Evolutionary conservation across 805 yeast genomes (phyloP).

Genomic region (Zygoascus ofunaensis): DNA sequence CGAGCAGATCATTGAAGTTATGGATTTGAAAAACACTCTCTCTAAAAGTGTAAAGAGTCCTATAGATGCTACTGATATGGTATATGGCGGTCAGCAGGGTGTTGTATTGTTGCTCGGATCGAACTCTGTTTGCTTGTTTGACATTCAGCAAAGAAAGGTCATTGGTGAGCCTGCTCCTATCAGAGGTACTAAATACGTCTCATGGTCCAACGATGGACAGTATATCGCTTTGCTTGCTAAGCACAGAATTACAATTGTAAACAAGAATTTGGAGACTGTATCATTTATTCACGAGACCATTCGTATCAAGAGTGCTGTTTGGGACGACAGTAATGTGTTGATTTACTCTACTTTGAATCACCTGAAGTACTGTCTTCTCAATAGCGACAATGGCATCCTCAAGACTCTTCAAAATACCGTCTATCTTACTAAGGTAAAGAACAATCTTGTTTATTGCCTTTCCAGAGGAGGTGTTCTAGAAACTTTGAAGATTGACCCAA

Average conservation of each 20-base stretch:
- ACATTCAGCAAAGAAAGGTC: conserved; percentile 84
- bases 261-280: conserved; percentile 63
- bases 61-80: conserved; percentile 55
- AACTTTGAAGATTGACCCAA: conserved; percentile 75
- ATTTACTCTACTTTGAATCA: conserved; percentile 92
- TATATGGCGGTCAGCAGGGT: conserved; percentile 66
- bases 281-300: conserved; percentile 93
- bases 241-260: conserved; percentile 85
- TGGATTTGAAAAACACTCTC: conserved; percentile 69
- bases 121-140: conserved; percentile 68
- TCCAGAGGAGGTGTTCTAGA: conserved; percentile 81
- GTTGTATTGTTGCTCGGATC: conserved; percentile 65
- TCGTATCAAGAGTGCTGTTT: conserved; percentile 90
- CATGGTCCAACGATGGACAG: conserved; percentile 84
- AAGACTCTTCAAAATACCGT: conserved; percentile 84
- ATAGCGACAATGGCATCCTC: conserved; percentile 92
- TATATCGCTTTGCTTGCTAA: conserved; percentile 81
- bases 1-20: conserved; percentile 62
- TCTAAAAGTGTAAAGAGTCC: conserved; percentile 66
- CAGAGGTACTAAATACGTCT: conserved; percentile 74
- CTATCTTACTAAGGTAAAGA: conserved; percentile 66
- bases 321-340: conserved; percentile 92
- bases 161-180: conserved; percentile 53
- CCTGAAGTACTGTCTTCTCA: conserved; percentile 83
- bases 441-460: conserved; percentile 67